Percentiles rank a stretch among this genome's conserved stretches.
Evolutionary conservation across 345 rosid genomes (phyloP).

Genomic region (Eucalyptus marginata): DNA sequence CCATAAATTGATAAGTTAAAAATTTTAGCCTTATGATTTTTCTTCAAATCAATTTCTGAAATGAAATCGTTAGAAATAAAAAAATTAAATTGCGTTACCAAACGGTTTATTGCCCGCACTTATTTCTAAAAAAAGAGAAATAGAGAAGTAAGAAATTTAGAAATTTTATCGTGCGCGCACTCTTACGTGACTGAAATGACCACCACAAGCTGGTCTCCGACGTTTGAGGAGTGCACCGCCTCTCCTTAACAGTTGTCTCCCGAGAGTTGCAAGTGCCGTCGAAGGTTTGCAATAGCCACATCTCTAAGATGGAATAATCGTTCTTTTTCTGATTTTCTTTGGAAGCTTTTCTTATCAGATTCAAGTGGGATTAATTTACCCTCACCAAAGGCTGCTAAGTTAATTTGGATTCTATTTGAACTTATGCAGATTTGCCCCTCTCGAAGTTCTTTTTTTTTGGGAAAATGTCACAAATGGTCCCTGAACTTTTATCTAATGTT

Average conservation of each 20-base stretch:
- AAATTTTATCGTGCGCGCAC: too few relatives aligned
- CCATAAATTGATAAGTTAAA: too few relatives aligned
- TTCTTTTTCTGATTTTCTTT: neutral
- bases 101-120: too few relatives aligned
- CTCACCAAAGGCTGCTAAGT: neutral
- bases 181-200: neutral
- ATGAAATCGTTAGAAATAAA: too few relatives aligned
- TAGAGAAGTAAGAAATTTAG: too few relatives aligned
- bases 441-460: neutral
- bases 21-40: too few relatives aligned
- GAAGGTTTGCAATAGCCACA: neutral
- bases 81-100: too few relatives aligned
- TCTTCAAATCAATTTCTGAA: too few relatives aligned
- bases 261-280: neutral
- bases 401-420: neutral
- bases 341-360: neutral
- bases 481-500: too few relatives aligned
- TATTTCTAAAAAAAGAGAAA: too few relatives aligned
- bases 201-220: neutral
- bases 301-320: neutral
- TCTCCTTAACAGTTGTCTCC: neutral
- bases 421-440: neutral
- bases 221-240: neutral
- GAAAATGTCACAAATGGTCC: too few relatives aligned
- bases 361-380: neutral